Conservation (phyloP, 768 basidiomycete species). For the Mrakia gelida region DNA sequence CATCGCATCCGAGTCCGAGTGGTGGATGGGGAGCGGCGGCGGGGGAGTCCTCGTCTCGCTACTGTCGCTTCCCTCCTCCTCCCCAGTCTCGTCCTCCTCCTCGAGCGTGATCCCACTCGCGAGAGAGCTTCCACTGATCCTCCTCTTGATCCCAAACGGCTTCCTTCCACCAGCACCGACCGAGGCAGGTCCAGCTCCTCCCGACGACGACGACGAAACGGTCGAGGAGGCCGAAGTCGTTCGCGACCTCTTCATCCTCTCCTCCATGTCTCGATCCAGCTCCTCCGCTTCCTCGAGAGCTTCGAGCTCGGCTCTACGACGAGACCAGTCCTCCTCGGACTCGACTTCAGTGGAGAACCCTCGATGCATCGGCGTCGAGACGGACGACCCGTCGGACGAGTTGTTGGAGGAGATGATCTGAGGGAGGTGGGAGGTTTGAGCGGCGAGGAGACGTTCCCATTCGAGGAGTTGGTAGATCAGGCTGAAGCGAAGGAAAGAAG, state of each 20-base stretch:
- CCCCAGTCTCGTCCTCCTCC: conserved; percentile 10
- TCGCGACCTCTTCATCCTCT: conserved; percentile 1
- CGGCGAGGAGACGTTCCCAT: conserved; percentile 62
- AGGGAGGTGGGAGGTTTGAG: conserved; percentile 32
- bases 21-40: neutral
- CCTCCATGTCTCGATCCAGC: conserved; percentile 32
- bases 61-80: neutral
- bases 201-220: neutral
- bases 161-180: neutral
- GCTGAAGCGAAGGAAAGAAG: conserved; percentile 46
- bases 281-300: conserved; percentile 32
- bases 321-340: conserved; percentile 37
- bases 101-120: conserved; percentile 28
- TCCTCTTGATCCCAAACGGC: conserved; percentile 13
- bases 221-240: neutral
- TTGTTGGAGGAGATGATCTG: conserved; percentile 22
- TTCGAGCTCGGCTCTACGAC: conserved; percentile 30
- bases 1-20: neutral
- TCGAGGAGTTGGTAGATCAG: conserved; percentile 91
- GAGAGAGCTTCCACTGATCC: conserved; percentile 27
- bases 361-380: conserved; percentile 34
- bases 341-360: conserved; percentile 39
- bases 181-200: neutral
- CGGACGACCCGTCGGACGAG: conserved; percentile 35
- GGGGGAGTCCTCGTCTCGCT: neutral